Percentiles rank a stretch among this genome's conserved stretches.
Evolutionary conservation across 768 basidiomycete genomes (phyloP).

Genomic region (Amylocystis lapponica): DNA sequence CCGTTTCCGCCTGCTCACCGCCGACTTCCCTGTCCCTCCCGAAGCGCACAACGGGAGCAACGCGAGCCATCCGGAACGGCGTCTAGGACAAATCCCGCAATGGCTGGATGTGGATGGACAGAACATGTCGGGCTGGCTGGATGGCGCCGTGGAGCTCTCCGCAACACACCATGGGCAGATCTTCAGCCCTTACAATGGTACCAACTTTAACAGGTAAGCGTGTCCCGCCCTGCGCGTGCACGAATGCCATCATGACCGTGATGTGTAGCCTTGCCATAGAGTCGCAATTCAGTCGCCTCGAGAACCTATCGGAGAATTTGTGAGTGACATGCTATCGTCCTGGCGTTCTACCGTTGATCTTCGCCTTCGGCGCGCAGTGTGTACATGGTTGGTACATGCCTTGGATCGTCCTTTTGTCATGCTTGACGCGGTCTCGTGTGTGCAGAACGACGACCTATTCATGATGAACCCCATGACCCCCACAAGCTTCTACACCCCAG

Average conservation of each 20-base stretch:
- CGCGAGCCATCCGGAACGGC: constrained; percentile 9
- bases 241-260: not conserved
- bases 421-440: not conserved
- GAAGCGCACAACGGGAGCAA: constrained; percentile 4
- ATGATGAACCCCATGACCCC: constrained; percentile 25
- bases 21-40: constrained; percentile 26
- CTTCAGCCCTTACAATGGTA: constrained; percentile 15
- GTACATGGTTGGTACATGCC: constrained; percentile 15
- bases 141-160: constrained; percentile 22
- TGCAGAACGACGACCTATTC: constrained; percentile 38
- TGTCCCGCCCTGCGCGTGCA: not conserved
- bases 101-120: constrained; percentile 26
- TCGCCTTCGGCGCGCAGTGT: constrained; percentile 10
- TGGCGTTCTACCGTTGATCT: not conserved
- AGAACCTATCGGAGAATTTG: constrained; percentile 27
- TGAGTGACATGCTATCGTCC: constrained; percentile 11
- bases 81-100: constrained; percentile 34
- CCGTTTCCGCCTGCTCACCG: constrained; percentile 29
- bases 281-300: constrained; percentile 26
- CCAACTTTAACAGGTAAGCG: constrained; percentile 30
- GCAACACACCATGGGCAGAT: constrained; percentile 27
- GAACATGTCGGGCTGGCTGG: constrained; percentile 17
- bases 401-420: not conserved
- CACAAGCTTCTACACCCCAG: constrained; percentile 27
- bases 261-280: constrained; percentile 30